A percentile compares a stretch with the other conserved stretches of the same genome.
Evolutionary conservation across 257 asterid species (phyloP).

Genomic region (Fraxinus cuspidata): DNA sequence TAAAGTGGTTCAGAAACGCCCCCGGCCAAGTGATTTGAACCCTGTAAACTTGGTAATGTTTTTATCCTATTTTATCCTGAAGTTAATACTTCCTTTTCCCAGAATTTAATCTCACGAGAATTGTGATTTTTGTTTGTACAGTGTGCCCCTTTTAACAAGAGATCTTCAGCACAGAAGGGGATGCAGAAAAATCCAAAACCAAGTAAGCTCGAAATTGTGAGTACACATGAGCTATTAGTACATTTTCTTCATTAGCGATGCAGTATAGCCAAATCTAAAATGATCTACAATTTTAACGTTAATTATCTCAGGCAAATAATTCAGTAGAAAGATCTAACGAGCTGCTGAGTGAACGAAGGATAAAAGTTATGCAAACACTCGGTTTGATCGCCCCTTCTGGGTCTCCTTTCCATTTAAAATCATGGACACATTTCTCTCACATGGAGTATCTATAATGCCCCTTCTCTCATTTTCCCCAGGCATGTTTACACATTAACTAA

Average conservation of each 20-base stretch:
- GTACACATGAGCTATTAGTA: not conserved
- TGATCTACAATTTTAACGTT: not conserved
- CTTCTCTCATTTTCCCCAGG: not conserved
- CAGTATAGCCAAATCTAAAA: not conserved
- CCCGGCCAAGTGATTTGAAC: not conserved
- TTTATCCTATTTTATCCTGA: not conserved
- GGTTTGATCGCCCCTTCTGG: conserved; percentile 2
- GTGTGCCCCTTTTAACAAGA: not conserved
- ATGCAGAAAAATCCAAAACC: not conserved
- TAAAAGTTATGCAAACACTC: conserved; percentile 2
- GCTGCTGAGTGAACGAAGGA: conserved; percentile 1
- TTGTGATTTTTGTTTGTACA: not conserved
- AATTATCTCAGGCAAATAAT: not conserved
- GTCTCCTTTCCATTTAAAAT: not conserved
- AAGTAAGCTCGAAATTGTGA: conserved; percentile 1
- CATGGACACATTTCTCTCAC: conserved; percentile 1
- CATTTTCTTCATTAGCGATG: not conserved
- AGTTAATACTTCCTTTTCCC: not conserved
- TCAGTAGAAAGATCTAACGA: not conserved
- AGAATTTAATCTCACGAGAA: not conserved
- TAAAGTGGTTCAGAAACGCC: not conserved
- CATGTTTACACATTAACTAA: not conserved
- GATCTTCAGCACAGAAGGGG: not conserved
- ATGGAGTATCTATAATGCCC: not conserved
- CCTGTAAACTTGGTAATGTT: not conserved